Evolutionary conservation across 257 asterid genomes (phyloP), one percentile per base, ranked within the genome.

Genomic region (Scutellaria barbata): DNA sequence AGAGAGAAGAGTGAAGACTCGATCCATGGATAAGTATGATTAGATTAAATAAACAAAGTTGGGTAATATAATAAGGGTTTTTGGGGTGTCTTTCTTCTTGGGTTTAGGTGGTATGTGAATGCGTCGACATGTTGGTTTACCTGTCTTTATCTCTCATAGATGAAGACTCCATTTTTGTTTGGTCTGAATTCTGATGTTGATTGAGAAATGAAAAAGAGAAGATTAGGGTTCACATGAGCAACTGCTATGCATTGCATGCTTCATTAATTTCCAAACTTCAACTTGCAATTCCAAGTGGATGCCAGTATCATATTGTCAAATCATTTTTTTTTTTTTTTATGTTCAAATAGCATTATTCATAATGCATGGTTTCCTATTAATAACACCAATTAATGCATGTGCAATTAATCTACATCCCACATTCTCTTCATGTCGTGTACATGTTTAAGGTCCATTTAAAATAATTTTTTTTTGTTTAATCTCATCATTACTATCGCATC

Each of bases 121-220:
- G 80, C 74, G 82, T 76, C 84, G 78, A 85, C 78, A 65, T 85
- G 78, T 76, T 78, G 76, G 76, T 57, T 67, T 72, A 47, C 68
- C 18, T 81, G 86, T 81, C 80, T 41, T 56, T 79, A 68, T 77
- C 79, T 22, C 57, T 57, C 59, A 20, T 20, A 20, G 22, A 30
- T 16, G 25, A 43, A 35, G 68, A 17, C 60, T 54, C 63, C 43
- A 41, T 18, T 65, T 56, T 63, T 22, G 68, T 74, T 81, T 64
- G 79, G 61, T 47, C 68, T 40, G 58, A 0, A 52, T 30, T 3
- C 5, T 30, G 4, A 30, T 30, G 35, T 53, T 53, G 59, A 53
- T 53, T 53, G 59, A 53, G 35, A 53, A 52, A 17, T 52, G 58
- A 52, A 33, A 53, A 18, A 10, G 59, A 53, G 13, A 11, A 17